Base-by-base conservation (phyloP, 2,329 filamentous ascomycete species). In the Didymella pinodella region DNA sequence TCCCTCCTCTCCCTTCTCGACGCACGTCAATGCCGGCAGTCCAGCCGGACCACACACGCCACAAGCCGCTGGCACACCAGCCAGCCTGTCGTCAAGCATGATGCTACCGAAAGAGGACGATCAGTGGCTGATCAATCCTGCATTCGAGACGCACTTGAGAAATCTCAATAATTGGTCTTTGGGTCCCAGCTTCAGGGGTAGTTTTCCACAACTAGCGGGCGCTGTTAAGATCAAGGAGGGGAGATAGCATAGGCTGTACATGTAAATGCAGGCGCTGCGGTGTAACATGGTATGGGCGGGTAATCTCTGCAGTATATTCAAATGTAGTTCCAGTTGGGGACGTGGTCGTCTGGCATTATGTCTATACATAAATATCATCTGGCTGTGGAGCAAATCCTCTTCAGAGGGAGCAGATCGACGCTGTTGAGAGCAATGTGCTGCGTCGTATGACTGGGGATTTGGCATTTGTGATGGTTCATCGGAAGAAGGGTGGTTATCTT, bases 111-210 rank as follows among this genome's bases (percentile, higher is more conserved):
- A 66, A 25, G 75, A 75, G 16, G 72, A 75, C 2, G 86, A 89
- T 8, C 89, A 93, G 68, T 81, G 92, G 59, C 83, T 90, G 63
- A 92, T 97, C 63, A 96, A 95, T 64, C 92, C 92, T 0, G 90
- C 92, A 0, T 97, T 96, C 74, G 91, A 96, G 77, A 83, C 87
- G 36, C 93, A 97, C 74, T 72, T 97, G 48, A 79, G 89, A 3
- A 84, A 90, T 43, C 72, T 93, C 38, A 85, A 88, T 59, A 96
- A 96, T 70, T 97, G 93, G 93, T 90, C 86, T 58, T 72, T 97
- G 1, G 92, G 92, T 0, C 83, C 85, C 5, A 81, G 82, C 1
- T 95, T 95, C 75, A 83, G 84, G 22, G 82, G 84, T 61, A 81
- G 84, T 0, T 92, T 90, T 67, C 91, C 92, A 0, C 74, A 73